Evolutionary conservation across 164 flowering plant genomes (phyloP).

Genomic region (Vitis rupestris): DNA sequence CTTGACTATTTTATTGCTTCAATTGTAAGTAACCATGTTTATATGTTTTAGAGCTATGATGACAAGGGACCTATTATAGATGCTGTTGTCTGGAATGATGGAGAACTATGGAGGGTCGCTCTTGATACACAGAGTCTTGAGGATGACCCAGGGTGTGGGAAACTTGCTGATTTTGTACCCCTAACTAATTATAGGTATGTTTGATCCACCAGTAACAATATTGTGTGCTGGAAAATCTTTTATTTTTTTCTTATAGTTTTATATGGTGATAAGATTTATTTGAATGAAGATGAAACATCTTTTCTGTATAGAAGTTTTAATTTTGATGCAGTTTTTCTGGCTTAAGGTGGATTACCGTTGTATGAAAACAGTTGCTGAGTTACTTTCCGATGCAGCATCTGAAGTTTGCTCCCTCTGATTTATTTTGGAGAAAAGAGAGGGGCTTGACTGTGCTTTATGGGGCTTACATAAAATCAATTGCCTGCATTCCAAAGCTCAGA

Average conservation of each 20-base stretch:
- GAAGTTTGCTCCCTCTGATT: too few species aligned
- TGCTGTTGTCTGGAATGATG: constrained; percentile 99
- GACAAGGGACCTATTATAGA: constrained; percentile 94
- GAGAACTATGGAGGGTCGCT: constrained; percentile 95
- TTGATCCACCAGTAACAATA: not conserved
- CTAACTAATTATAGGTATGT: constrained; percentile 81
- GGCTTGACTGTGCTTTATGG: too few species aligned
- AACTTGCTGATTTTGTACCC: constrained; percentile 76
- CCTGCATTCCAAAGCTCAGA: too few species aligned
- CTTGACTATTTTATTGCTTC: not conserved
- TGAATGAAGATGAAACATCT: too few species aligned
- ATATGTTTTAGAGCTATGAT: constrained; percentile 66
- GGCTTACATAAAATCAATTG: too few species aligned
- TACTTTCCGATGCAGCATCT: too few species aligned
- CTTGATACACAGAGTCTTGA: constrained; percentile 91
- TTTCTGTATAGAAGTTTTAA: too few species aligned
- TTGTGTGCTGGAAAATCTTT: not conserved
- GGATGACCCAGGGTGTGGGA: constrained; percentile 71
- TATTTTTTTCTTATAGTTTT: not conserved
- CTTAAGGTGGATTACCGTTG: too few species aligned
- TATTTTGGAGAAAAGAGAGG: too few species aligned
- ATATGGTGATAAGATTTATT: not conserved
- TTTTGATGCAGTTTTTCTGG: too few species aligned
- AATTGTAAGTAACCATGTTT: not conserved
- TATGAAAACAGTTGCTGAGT: too few species aligned